Percentiles rank a stretch among this genome's conserved stretches.
Conservation (phyloP, 2,329 filamentous ascomycete species). For the Neonectria hederae region DNA sequence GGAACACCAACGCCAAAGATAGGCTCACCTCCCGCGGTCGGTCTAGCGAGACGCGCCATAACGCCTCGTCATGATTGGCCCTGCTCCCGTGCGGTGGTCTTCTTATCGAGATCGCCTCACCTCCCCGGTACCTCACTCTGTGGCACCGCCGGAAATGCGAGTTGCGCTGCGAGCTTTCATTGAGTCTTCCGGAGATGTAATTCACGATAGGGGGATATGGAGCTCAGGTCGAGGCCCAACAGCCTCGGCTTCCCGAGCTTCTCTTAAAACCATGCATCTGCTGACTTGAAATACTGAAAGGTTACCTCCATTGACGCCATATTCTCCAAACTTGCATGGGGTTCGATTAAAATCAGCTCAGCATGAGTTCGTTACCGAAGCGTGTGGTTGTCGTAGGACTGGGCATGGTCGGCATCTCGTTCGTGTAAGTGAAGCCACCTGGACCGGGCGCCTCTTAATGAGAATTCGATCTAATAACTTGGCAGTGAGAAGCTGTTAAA, state of each 20-base stretch:
- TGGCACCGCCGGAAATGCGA: conserved; percentile 37
- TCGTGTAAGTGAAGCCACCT: conserved; percentile 74
- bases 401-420: conserved; percentile 91
- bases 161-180: conserved; percentile 22
- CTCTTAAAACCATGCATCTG: conserved; percentile 31
- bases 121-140: conserved; percentile 20
- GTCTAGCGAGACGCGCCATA: background rate
- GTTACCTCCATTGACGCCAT: background rate
- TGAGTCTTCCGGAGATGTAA: conserved; percentile 35
- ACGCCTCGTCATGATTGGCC: conserved; percentile 29
- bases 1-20: conserved; percentile 19
- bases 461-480: conserved; percentile 17
- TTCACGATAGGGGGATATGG: conserved; percentile 34
- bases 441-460: background rate
- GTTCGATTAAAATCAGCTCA: conserved; percentile 8
- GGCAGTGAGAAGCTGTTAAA: conserved; percentile 87
- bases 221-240: conserved; percentile 17
- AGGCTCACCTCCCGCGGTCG: background rate
- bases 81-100: conserved; percentile 7
- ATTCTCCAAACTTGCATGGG: background rate
- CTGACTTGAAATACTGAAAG: background rate
- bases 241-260: conserved; percentile 9
- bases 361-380: conserved; percentile 54
- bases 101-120: conserved; percentile 38
- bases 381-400: conserved; percentile 84